Evolutionary conservation across 768 basidiomycete species (phyloP).

Genomic region (Galerina marginata): DNA sequence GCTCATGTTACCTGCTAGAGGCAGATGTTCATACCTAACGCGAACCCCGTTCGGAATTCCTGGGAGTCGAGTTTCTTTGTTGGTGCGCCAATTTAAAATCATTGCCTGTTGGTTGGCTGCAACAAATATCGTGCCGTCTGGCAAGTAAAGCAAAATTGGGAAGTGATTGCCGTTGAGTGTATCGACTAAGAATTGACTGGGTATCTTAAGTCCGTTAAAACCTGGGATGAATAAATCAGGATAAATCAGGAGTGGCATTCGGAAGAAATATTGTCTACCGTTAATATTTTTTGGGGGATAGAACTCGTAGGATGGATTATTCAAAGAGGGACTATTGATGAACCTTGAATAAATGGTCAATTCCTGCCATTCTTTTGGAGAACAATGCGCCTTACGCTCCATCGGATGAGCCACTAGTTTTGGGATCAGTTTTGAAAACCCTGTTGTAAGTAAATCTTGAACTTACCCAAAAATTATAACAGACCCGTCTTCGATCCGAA

Average conservation of each 20-base stretch:
- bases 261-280: background rate
- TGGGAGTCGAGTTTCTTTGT: background rate
- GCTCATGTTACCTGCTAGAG: background rate
- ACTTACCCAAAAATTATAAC: background rate
- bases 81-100: background rate
- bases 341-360: background rate
- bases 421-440: background rate
- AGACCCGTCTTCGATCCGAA: background rate
- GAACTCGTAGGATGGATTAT: background rate
- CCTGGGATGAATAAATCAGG: background rate
- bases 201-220: background rate
- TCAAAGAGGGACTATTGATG: background rate
- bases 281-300: constrained; percentile 1
- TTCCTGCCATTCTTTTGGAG: background rate
- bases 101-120: constrained; percentile 1
- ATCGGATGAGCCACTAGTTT: background rate
- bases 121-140: background rate
- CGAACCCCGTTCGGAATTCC: constrained; percentile 2
- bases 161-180: constrained; percentile 1
- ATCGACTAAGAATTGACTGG: background rate
- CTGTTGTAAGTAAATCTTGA: background rate
- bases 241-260: background rate
- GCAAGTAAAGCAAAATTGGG: background rate
- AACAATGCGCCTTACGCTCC: background rate
- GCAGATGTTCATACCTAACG: background rate